Evolutionary conservation across 176 grass and related monocot genomes (phyloP).

Genomic region (Oryza longistaminata): DNA sequence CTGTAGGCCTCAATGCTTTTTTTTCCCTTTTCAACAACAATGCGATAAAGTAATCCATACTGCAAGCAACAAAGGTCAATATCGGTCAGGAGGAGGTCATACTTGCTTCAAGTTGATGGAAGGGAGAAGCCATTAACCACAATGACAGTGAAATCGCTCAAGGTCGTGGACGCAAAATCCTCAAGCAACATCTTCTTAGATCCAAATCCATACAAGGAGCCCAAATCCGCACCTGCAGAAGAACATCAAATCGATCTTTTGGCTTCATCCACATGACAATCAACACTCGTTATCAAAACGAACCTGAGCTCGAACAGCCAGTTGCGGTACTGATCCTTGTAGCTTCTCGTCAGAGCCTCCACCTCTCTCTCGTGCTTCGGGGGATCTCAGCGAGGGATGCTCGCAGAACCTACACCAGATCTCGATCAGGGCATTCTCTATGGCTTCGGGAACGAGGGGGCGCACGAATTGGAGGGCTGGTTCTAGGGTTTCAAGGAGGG

Average conservation of each 20-base stretch:
- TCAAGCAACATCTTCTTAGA: conserved; percentile 76
- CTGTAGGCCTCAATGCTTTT: not conserved
- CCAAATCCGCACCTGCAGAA: conserved; percentile 65
- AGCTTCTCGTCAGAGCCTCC: conserved; percentile 50
- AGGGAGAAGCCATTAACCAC: conserved; percentile 90
- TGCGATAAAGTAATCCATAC: not conserved
- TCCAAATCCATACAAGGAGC: conserved; percentile 93
- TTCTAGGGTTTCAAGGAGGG: not conserved
- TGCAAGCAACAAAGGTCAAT: not conserved
- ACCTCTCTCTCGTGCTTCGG: conserved; percentile 78
- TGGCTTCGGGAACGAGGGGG: not conserved
- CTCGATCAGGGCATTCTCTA: not conserved
- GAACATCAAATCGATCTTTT: not conserved
- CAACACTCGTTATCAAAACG: too few relatives aligned
- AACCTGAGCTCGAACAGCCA: conserved; percentile 93
- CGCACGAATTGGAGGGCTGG: not conserved
- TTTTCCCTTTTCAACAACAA: not conserved
- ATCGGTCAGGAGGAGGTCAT: conserved; percentile 3
- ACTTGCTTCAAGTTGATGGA: conserved; percentile 90
- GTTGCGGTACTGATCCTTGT: conserved; percentile 73
- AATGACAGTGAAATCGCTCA: conserved; percentile 69
- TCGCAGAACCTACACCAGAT: conserved; percentile 58
- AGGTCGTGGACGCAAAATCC: conserved; percentile 78
- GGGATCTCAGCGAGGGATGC: conserved; percentile 53
- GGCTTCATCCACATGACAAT: not conserved